Base-by-base conservation (phyloP, 805 yeast species). In the Candida loeiensis region DNA sequence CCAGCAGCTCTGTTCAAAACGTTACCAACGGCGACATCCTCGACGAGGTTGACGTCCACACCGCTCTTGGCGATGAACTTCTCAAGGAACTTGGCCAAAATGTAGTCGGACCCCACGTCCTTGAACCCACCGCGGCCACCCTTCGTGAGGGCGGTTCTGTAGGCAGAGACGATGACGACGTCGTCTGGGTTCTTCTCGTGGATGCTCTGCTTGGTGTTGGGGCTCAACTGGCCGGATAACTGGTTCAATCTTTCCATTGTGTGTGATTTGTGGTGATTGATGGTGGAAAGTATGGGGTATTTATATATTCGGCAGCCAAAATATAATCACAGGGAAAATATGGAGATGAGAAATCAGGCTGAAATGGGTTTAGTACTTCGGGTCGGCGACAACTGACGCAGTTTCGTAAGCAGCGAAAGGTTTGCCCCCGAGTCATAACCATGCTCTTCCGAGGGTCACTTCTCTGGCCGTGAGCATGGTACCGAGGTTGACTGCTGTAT, bases 1-100 rank as follows among this genome's bases (percentile, higher is more conserved):
- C 97, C 98, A 17, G 97, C 95, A 37, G 95, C 96, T 35, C 79
- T 76, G 68, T 90, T 88, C 57, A 90, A 74, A 19, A 91, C 97
- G 61, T 91, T 91, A 50, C 98, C 98, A 47, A 87, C 82, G 22
- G 82, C 82, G 43, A 91, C 82, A 55, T 91, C 97, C 52, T 84
- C 95, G 45, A 91, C 80, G 49, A 79, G 57, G 42, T 52, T 47
- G 21, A 64, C 61, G 50, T 77, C 79, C 33, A 77, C 64, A 33
- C 69, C 64, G 29, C 77, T 63, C 46, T 72, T 73, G 43, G 74
- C 71, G 43, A 90, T 58, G 47, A 85, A 74, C 29, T 77, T 84
- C 44, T 69, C 63, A 43, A 89, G 66, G 44, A 91, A 77, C 48
- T 76, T 77, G 49, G 75, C 64, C 44, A 91, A 74, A 16, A 91